A percentile compares a stretch with the other conserved stretches of the same genome.
phyloP scores from a whole-genome alignment of 306 rosid genomes.

The Rubus idaeus region DNA sequence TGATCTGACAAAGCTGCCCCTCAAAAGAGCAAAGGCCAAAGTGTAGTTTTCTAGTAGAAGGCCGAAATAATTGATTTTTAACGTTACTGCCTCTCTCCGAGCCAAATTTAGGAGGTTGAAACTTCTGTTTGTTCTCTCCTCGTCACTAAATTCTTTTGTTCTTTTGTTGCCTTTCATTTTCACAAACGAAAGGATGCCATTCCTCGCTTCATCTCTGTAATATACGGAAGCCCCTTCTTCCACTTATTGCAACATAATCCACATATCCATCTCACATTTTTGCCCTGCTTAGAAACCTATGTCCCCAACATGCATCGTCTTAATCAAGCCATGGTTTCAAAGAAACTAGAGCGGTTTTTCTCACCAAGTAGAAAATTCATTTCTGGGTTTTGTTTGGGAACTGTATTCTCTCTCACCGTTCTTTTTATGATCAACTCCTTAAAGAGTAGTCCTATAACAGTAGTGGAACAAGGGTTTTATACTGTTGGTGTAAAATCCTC shows the following conservation, averaged over 20 bases:
- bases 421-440: constrained; percentile 40
- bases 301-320: neutral
- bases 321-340: constrained; percentile 49
- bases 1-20: too few species aligned
- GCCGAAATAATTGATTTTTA: too few species aligned
- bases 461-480: constrained; percentile 35
- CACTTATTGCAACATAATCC: neutral
- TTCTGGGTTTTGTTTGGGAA: constrained; percentile 71
- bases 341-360: constrained; percentile 47
- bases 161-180: neutral
- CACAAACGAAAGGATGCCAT: neutral
- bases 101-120: neutral
- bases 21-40: too few species aligned
- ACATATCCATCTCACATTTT: neutral
- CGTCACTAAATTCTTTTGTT: neutral
- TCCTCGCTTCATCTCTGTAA: neutral
- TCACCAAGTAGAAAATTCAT: constrained; percentile 52
- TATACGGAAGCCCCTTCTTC: neutral
- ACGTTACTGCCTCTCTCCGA: neutral
- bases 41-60: too few species aligned
- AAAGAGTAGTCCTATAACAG: constrained; percentile 17
- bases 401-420: constrained; percentile 44
- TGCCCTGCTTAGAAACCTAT: neutral
- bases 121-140: neutral
- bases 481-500: constrained; percentile 28